Evolutionary conservation across 2,329 filamentous ascomycete genomes (phyloP), one percentile per base, ranked within the genome.

Genomic region (Chrysosporium queenslandicum): DNA sequence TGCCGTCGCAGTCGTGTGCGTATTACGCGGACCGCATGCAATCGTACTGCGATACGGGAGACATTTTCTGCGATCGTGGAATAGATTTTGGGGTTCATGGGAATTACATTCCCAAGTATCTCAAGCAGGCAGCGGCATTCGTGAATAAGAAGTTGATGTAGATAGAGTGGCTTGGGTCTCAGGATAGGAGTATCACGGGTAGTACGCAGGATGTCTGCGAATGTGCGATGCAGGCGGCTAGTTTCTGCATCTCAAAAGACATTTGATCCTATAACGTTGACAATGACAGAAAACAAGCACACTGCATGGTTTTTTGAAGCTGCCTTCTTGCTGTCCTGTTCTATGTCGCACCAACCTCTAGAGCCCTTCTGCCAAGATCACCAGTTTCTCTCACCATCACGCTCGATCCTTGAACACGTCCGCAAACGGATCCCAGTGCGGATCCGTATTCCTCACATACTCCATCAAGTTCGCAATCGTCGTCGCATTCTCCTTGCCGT

Each of bases 361-460:
- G n/a, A n/a, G n/a, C n/a, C n/a, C n/a, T n/a, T n/a, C n/a, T n/a
- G 32, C 32, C 32, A 34, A 34, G 32, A 11, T 34, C 32, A 34
- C 4, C 8, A n/a, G n/a, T n/a, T 34, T n/a, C 16, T 5, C 36
- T 39, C 3, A 7, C n/a, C 32, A 4, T 36, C 32, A 36, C n/a
- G 7, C 6, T 14, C 4, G 4, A 4, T 36, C 32, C 14, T 20
- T 5, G 16, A 39, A 39, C n/a, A 39, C 36, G 20, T 39, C n/a
- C 6, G 76, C 75, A 70, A 81, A 85, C 0, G 77, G 77, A 66
- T 85, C 81, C 68, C 61, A 1, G 56, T 65, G 1, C 74, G 52
- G 58, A 83, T 74, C 4, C 57, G 58, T 56, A 77, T 40, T 75
- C 36, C 80, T 73, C n/a, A 73, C 73, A 65, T 84, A 83, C 67